A percentile compares a stretch with the other conserved stretches of the same genome.
Evolutionary conservation across 2,329 filamentous ascomycete genomes (phyloP).

Genomic region (Colletotrichum neosansevieriae): DNA sequence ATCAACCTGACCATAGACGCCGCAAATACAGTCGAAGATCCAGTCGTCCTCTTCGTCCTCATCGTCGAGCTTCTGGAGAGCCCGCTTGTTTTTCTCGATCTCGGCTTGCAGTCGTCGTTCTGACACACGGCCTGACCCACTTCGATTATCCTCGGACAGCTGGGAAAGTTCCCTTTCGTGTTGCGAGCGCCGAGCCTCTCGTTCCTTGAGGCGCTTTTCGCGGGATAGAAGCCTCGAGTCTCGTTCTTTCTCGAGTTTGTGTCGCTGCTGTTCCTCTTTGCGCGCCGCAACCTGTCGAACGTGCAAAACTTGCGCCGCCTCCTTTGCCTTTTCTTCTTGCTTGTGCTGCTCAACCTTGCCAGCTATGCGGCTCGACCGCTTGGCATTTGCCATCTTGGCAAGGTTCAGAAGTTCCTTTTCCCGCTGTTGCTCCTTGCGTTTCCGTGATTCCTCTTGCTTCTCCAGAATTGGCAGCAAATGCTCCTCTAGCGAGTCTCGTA

Average conservation of each 20-base stretch:
- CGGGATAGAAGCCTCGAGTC: conserved; percentile 85
- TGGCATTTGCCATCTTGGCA: conserved; percentile 91
- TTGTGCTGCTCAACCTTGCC: conserved; percentile 83
- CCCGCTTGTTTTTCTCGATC: conserved; percentile 83
- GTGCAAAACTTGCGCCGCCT: conserved; percentile 75
- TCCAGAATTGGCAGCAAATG: conserved; percentile 89
- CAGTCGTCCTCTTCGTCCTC: conserved; percentile 85
- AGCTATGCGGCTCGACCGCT: conserved; percentile 91
- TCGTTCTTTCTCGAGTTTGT: conserved; percentile 76
- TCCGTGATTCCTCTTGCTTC: conserved; percentile 80
- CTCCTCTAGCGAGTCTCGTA: conserved; percentile 78
- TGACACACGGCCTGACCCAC: conserved; percentile 73
- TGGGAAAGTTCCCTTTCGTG: conserved; percentile 87
- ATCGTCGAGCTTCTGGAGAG: conserved; percentile 74
- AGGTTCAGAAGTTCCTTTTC: conserved; percentile 85
- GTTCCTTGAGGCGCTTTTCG: conserved; percentile 86
- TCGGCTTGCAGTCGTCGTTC: conserved; percentile 85
- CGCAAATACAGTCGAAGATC: conserved; percentile 96
- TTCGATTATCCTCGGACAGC: conserved; percentile 81
- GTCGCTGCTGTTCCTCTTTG: conserved; percentile 73
- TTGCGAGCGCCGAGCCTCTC: conserved; percentile 83
- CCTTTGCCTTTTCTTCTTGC: conserved; percentile 76
- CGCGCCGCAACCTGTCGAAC: conserved; percentile 74
- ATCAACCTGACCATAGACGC: conserved; percentile 90
- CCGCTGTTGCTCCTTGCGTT: conserved; percentile 74